Percentiles rank a stretch among this genome's conserved stretches.
Conservation (phyloP, 139 green algal species). For the Chlamydomonas sp. region DNA sequence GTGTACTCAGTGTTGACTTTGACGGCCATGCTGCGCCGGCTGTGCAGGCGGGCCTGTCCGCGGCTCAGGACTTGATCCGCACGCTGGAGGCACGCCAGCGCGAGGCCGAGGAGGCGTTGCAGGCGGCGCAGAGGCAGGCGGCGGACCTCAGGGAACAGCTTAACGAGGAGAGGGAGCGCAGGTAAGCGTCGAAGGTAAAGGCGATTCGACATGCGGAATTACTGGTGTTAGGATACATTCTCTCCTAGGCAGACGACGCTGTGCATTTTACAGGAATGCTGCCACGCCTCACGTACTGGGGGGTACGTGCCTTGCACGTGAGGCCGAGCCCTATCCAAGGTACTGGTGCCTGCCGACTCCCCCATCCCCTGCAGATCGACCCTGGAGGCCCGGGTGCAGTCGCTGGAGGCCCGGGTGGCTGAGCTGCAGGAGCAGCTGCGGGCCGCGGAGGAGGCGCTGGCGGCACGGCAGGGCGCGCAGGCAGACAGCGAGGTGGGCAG, state of each 20-base stretch:
- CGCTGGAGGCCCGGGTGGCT: not conserved
- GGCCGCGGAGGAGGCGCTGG: not conserved
- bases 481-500: not conserved
- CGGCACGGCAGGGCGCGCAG: not conserved
- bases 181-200: not conserved
- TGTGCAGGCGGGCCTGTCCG: constrained; percentile 1
- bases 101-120: not conserved
- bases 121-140: not conserved
- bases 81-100: not conserved
- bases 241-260: too few relatives aligned
- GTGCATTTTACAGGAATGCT: too few relatives aligned
- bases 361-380: not conserved
- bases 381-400: not conserved
- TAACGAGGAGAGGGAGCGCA: not conserved
- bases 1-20: too few relatives aligned
- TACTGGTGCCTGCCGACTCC: not conserved
- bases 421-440: constrained; percentile 6
- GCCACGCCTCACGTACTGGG: too few relatives aligned
- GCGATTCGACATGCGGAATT: too few relatives aligned
- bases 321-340: not conserved
- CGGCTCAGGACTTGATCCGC: not conserved
- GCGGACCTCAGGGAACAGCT: not conserved
- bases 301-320: not conserved
- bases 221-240: too few relatives aligned
- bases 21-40: too few relatives aligned